Base-by-base conservation (phyloP, 306 rosid genomes). In the Fagus sylvatica region DNA sequence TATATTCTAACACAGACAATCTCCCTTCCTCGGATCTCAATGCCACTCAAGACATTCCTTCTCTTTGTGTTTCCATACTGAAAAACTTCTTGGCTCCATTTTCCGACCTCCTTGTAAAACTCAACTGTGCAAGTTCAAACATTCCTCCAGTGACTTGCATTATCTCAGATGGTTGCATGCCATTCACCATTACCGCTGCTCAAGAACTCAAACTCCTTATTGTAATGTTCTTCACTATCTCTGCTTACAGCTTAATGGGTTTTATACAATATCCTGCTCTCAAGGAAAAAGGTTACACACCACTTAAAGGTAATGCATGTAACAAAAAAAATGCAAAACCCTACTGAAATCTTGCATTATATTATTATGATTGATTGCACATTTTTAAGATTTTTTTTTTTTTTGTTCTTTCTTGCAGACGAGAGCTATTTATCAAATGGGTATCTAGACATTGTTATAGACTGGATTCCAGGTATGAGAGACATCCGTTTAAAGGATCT, bases 381-480 rank as follows among this genome's bases (percentile, higher is more conserved):
- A 6, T 42, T 42, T 42, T 6, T 42, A 42, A 7, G 48, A 5
- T 40, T 39, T 39, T 32, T 13, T 1, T 34, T 53, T 34, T 16
- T 6, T 17, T 7, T 41, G 1, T 42, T 7, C 8, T 42, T 9
- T n/a, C n/a, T 55, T 73, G 53, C 39, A 73, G 30, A 73, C 39
- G 68, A 73, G 37, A 73, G 68, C 2, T 73, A 17, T 12, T 56
- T 73, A 54, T n/a, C 76, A 55, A 73, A 74, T 74, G 42, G 42
- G 22, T 57, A 56, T 56, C 37, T 74, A 15, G 32, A 74, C 43
- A 28, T 1, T 12, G 13, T 74, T 28, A 7, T 74, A 37, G 41
- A 74, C 22, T 74, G 77, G 77, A 43, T 74, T 74, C 77, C 69
- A 11, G 42, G 69, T 12, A 57, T 74, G 55, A 13, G 59, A 56